phyloP scores from a whole-genome alignment of 208 protist genomes.

The Trypanosoma cruzi region DNA sequence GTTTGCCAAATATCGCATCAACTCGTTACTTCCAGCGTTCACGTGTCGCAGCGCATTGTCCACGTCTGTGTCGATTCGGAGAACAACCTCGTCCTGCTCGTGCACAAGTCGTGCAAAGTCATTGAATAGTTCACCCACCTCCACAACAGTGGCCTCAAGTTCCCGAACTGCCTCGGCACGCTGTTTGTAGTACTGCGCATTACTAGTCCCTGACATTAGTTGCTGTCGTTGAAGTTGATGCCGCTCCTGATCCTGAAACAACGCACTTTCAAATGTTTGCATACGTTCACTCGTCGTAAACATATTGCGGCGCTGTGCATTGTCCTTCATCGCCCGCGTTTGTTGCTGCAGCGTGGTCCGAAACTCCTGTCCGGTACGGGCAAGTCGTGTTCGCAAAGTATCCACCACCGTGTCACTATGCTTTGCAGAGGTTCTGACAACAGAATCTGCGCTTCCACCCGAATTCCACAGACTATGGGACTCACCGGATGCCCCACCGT shows the following conservation, averaged over 20 bases:
- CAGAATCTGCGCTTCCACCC: slow-evolving; percentile 9
- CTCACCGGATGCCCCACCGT: slow-evolving; percentile 12
- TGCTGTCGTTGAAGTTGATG: slow-evolving; percentile 74
- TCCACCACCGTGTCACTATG: slow-evolving; percentile 72
- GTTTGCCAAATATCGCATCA: slow-evolving; percentile 89
- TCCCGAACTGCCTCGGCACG: slow-evolving; percentile 83
- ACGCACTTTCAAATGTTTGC: slow-evolving; percentile 84
- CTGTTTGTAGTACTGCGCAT: slow-evolving; percentile 84
- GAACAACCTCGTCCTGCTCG: slow-evolving; percentile 91
- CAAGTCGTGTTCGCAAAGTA: slow-evolving; percentile 70
- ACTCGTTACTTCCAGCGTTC: slow-evolving; percentile 92
- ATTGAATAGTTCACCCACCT: slow-evolving; percentile 92
- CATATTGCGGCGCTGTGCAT: slow-evolving; percentile 71
- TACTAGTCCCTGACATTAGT: slow-evolving; percentile 48
- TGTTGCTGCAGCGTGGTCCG: slow-evolving; percentile 81
- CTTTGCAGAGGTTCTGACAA: slow-evolving; percentile 30
- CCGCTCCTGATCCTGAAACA: slow-evolving; percentile 89
- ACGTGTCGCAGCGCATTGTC: slow-evolving; percentile 84
- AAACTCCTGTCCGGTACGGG: slow-evolving; percentile 81
- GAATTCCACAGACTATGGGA: slow-evolving; percentile 29
- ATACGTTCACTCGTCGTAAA: slow-evolving; percentile 80
- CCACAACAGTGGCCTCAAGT: slow-evolving; percentile 88
- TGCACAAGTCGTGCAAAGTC: slow-evolving; percentile 92
- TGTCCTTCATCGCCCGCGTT: slow-evolving; percentile 75
- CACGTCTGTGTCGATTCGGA: slow-evolving; percentile 91